Evolutionary conservation across 768 basidiomycete species (phyloP).

Genomic region (Termitomyces sp.): DNA sequence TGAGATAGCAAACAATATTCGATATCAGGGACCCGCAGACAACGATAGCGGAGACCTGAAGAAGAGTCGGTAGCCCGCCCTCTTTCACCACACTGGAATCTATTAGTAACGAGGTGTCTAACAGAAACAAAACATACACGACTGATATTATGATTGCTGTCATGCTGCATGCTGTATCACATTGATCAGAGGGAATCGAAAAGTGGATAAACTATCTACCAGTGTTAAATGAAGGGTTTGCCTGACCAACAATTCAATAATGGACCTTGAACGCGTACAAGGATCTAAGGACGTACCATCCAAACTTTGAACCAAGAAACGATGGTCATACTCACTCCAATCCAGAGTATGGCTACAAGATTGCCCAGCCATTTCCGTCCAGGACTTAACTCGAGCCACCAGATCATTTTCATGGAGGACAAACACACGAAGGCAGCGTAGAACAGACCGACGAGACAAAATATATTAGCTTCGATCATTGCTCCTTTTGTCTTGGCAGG

Average conservation of each 20-base stretch:
- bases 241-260: slow-evolving; percentile 20
- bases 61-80: slow-evolving; percentile 70
- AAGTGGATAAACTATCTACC: slow-evolving; percentile 32
- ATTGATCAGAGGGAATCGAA: not conserved
- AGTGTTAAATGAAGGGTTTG: slow-evolving; percentile 85
- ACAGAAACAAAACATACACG: slow-evolving; percentile 42
- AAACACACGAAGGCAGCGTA: slow-evolving; percentile 73
- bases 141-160: slow-evolving; percentile 77
- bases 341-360: slow-evolving; percentile 68
- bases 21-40: slow-evolving; percentile 69
- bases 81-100: slow-evolving; percentile 72
- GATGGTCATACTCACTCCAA: slow-evolving; percentile 75
- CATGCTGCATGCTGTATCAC: slow-evolving; percentile 70
- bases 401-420: slow-evolving; percentile 70
- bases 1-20: slow-evolving; percentile 74
- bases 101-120: not conserved
- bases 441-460: slow-evolving; percentile 62
- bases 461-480: slow-evolving; percentile 89
- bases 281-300: slow-evolving; percentile 42
- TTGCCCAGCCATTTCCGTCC: slow-evolving; percentile 77
- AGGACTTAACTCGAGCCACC: slow-evolving; percentile 66
- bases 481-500: slow-evolving; percentile 90
- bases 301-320: slow-evolving; percentile 91
- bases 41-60: slow-evolving; percentile 74
- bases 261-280: not conserved